Conservation (phyloP, 1,284 basidiomycete species). For the Microbotryum intermedium region DNA sequence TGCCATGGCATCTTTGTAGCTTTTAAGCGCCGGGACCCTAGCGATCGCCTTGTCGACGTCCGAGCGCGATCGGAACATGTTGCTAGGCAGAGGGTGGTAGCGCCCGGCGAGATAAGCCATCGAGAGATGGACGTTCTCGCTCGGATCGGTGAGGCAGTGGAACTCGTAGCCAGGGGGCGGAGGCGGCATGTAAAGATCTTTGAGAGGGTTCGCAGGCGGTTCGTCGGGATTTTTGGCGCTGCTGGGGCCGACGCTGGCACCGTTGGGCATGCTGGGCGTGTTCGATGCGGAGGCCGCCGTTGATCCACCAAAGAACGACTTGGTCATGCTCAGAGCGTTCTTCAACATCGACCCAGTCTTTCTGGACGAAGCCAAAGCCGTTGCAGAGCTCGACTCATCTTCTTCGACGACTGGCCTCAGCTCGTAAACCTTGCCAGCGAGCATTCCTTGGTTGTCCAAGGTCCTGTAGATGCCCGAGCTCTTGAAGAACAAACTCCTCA, state of each 20-base stretch:
- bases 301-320: not conserved
- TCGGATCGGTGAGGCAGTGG: not conserved
- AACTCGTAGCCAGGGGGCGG: slow-evolving; percentile 16
- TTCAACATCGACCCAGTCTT: not conserved
- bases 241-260: not conserved
- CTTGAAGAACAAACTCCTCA: slow-evolving; percentile 8
- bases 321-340: slow-evolving; percentile 9
- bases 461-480: slow-evolving; percentile 8
- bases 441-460: not conserved
- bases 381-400: not conserved
- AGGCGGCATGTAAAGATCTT: slow-evolving; percentile 2
- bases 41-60: not conserved
- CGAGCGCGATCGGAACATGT: not conserved
- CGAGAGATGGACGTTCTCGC: not conserved
- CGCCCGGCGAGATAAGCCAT: slow-evolving; percentile 20
- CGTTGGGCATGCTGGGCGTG: not conserved
- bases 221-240: not conserved
- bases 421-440: slow-evolving; percentile 16
- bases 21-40: not conserved
- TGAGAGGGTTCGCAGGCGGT: not conserved
- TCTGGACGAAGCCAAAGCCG: not conserved
- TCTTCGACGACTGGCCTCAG: slow-evolving; percentile 2
- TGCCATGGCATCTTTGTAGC: not conserved
- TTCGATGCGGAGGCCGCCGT: not conserved
- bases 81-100: slow-evolving; percentile 17